Evolutionary conservation across 768 basidiomycete genomes (phyloP), one percentile per base, ranked within the genome.

Genomic region (Hortiboletus flavorubellus): DNA sequence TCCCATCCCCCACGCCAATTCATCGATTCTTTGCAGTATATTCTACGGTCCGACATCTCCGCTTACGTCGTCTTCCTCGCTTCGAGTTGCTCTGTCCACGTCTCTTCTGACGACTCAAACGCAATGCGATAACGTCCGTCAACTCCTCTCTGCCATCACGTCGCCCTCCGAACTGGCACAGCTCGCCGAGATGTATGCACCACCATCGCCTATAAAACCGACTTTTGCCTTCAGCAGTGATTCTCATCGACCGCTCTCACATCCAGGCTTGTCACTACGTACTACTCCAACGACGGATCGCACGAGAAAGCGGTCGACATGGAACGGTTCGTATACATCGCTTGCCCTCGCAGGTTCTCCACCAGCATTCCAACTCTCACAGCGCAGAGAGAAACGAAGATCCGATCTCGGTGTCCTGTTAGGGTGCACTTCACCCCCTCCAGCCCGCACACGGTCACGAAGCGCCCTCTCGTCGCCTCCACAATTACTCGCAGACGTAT

Each of bases 131-230:
- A 88, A 87, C 54, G 82, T 93, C 59, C 87, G 91, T 33, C 84
- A 86, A 47, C 80, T 92, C 3, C 79, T 93, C 46, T 79, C 85
- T 8, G 91, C 90, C 14, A 80, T 93, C 44, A 86, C 91, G 0
- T 82, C 80, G 8, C 85, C 87, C 8, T 68, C 78, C 14, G 85
- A 89, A 59, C 75, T 91, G n/a, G 78, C 85, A 10, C 91, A 89
- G 65, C 77, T 93, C 11, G 76, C 87, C 11, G 91, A 91, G 71
- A 93, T 93, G 91, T 93, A 93, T 68, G 89, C 89, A 0, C 91
- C 91, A 6, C 80, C 89, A 0, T 89, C 86, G 0, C 86, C 88
- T 4, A 57, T 61, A 45, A 68, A 63, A 50, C 41, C 59, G 18
- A 61, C 61, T 2, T 72, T 70, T 21, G 42, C 63, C 10, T 58